These are phyloP conservation scores for Petasospora rhodanensis DNA, from an alignment of 1,139 yeast genomes.

Conservation along the genomic window DNA sequence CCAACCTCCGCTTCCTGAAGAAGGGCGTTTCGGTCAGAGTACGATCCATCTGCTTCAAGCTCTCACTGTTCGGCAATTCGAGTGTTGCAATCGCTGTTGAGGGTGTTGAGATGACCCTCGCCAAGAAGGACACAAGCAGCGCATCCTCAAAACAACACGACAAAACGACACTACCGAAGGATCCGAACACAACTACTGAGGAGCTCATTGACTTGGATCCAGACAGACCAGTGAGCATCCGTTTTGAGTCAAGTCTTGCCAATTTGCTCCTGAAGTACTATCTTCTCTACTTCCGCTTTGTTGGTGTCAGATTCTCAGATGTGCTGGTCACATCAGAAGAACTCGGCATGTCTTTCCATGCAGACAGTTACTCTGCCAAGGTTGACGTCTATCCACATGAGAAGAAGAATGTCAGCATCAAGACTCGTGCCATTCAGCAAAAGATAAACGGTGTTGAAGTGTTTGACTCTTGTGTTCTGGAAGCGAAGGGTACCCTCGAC, in stretches of 20 bases:
- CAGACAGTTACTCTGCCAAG: conserved; percentile 14
- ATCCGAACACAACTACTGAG: no score
- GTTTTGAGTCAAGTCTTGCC: conserved; percentile 16
- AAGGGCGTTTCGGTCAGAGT: conserved; percentile 12
- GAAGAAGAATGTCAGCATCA: conserved; percentile 8
- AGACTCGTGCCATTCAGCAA: conserved; percentile 16
- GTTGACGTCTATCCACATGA: conserved; percentile 13
- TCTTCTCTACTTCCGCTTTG: conserved; percentile 22
- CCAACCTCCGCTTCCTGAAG: conserved; percentile 11
- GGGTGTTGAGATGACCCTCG: conserved; percentile 15
- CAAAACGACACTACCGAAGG: no score
- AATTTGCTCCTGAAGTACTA: conserved; percentile 17
- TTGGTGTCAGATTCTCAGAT: conserved; percentile 18
- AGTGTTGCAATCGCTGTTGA: conserved; percentile 19
- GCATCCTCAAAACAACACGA: background rate
- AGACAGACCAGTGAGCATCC: conserved; percentile 24
- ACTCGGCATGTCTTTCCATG: conserved; percentile 9
- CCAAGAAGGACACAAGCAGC: background rate
- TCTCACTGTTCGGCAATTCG: conserved; percentile 15
- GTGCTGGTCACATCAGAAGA: conserved; percentile 12
- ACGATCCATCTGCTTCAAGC: conserved; percentile 17
- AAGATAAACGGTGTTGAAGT: conserved; percentile 17
- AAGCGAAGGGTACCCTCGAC: conserved; percentile 19
- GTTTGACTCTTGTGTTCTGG: conserved; percentile 18
- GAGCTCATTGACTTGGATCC: conserved; percentile 19